These are phyloP conservation scores for Emmonsia crescens DNA, from an alignment of 2,329 filamentous ascomycete genomes.

Conservation along the genomic window DNA sequence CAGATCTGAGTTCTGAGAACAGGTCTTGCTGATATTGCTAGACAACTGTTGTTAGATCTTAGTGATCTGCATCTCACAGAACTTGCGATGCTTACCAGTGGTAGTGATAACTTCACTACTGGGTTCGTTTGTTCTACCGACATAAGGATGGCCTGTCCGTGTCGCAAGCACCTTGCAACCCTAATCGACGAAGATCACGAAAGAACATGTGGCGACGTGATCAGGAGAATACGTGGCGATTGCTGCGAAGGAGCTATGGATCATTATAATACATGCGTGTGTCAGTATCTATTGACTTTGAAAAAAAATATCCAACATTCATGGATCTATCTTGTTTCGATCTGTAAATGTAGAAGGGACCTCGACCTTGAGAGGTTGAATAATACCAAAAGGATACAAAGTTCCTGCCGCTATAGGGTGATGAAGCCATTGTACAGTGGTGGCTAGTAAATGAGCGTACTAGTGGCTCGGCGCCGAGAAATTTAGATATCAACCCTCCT, in stretches of 20 bases:
- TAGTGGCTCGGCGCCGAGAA: too few species aligned
- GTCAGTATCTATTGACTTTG: not conserved
- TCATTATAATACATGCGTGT: not conserved
- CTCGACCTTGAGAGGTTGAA: not conserved
- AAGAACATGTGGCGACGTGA: constrained; percentile 7
- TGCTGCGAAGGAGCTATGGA: not conserved
- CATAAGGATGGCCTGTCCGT: constrained; percentile 5
- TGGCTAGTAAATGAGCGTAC: too few species aligned
- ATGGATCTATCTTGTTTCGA: not conserved
- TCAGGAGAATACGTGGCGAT: not conserved
- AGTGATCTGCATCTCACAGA: not conserved
- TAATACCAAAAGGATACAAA: not conserved
- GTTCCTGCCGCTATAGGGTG: not conserved
- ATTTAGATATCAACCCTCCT: too few species aligned
- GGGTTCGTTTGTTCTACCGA: constrained; percentile 7
- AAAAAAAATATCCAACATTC: not conserved
- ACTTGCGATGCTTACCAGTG: constrained; percentile 36
- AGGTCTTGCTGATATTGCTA: constrained; percentile 86
- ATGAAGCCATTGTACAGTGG: too few species aligned
- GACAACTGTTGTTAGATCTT: constrained; percentile 8
- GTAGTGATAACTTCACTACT: constrained; percentile 51
- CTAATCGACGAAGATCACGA: not conserved
- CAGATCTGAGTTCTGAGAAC: constrained; percentile 76
- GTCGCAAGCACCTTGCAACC: not conserved
- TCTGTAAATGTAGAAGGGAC: too few species aligned